Percentiles rank a stretch among this genome's conserved stretches.
Evolutionary conservation across 2,329 filamentous ascomycete genomes (phyloP).

Genomic region (Trichoderma sp.): DNA sequence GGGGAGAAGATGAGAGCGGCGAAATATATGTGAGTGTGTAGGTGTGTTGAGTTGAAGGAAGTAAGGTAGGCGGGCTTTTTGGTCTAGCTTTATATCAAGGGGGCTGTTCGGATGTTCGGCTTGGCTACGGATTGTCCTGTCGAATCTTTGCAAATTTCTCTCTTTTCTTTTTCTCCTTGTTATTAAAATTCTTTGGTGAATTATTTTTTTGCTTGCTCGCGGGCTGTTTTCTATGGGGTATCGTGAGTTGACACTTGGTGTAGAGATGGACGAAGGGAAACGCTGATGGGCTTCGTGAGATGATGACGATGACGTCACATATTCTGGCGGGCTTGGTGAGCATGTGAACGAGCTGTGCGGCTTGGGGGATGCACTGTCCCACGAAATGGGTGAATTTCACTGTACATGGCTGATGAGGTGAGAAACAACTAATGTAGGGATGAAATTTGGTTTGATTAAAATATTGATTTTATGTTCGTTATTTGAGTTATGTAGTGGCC

Average conservation of each 20-base stretch:
- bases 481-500: constrained; percentile 4
- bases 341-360: constrained; percentile 15
- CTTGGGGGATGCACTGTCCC: not conserved
- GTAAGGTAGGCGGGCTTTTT: not conserved
- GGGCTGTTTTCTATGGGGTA: not conserved
- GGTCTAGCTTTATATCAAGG: not conserved
- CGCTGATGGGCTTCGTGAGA: constrained; percentile 4
- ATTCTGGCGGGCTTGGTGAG: not conserved
- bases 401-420: not conserved
- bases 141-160: not conserved
- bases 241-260: not conserved
- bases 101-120: not conserved
- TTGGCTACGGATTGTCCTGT: not conserved
- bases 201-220: too few species aligned
- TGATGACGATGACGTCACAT: constrained; percentile 18
- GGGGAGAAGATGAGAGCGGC: not conserved
- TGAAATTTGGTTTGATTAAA: not conserved
- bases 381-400: not conserved
- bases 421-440: not conserved
- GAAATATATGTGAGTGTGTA: not conserved
- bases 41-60: not conserved
- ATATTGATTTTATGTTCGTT: not conserved
- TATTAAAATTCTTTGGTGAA: not conserved
- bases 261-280: not conserved
- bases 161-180: not conserved